phyloP scores from a whole-genome alignment of 192 early-diverging fungal genomes.

The Gryganskiella cystojenkinii region DNA sequence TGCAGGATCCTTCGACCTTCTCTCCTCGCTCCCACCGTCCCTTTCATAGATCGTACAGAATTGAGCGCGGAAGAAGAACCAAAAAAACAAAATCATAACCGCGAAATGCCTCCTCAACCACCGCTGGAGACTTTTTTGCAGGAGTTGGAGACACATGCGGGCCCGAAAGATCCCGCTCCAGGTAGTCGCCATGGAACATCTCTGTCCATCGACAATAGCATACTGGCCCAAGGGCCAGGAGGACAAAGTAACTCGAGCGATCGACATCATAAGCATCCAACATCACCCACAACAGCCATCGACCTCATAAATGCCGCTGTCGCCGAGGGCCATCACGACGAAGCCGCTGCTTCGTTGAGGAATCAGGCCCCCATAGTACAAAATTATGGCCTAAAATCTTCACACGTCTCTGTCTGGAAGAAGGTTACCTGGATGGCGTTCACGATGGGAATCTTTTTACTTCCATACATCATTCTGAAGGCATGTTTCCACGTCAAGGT shows the following conservation, averaged over 20 bases:
- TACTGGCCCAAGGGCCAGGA: background rate
- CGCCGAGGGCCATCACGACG: background rate
- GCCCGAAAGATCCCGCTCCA: slow-evolving; percentile 10
- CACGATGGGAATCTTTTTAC: slow-evolving; percentile 32
- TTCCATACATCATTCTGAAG: slow-evolving; percentile 40
- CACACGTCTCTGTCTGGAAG: slow-evolving; percentile 39
- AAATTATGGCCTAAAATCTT: slow-evolving; percentile 36
- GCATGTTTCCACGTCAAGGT: slow-evolving; percentile 49
- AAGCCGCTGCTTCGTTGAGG: background rate
- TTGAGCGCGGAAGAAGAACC: too few species aligned
- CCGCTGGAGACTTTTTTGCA: slow-evolving; percentile 14
- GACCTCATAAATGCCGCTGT: background rate
- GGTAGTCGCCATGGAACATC: background rate
- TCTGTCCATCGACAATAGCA: background rate
- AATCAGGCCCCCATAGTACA: background rate
- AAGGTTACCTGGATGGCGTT: slow-evolving; percentile 32
- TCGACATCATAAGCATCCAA: background rate
- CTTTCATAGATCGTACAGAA: too few species aligned
- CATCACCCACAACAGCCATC: background rate
- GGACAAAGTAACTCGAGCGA: background rate
- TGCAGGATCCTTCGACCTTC: background rate
- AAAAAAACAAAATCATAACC: background rate
- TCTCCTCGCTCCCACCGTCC: too few species aligned
- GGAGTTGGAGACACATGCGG: background rate
- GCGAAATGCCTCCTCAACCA: slow-evolving; percentile 30